Base-by-base conservation (phyloP, 495 filamentous ascomycete genomes). In the Penicillium turbatum region DNA sequence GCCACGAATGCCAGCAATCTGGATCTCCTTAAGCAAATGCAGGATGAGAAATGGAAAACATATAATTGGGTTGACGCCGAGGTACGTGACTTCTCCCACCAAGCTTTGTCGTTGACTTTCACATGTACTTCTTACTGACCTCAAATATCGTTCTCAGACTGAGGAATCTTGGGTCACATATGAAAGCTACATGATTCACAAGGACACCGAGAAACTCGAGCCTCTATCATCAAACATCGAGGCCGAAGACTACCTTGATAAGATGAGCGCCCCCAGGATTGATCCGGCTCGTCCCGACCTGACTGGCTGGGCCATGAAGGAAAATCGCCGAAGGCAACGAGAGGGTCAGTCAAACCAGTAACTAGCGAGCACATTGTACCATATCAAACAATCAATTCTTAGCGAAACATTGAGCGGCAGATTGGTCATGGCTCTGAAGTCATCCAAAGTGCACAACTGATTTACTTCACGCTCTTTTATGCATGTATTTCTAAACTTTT, bases 1-100 rank as follows among this genome's bases (percentile, higher is more conserved):
- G 54, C 68, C 5, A 60, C 69, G 15, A 72, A 74, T 31, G 73
- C 70, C 16, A 76, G 75, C 6, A 84, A 82, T 51, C 65, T 79
- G 32, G 75, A 82, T 40, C 68, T 83, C 0, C 64, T 86, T 48
- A 76, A 79, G 53, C 71, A 72, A 29, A 83, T 83, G 57, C 82
- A 87, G 58, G 82, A 86, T 47, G 87, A 91, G 56, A 72, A 75
- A 52, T 91, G 87, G 87, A 78, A 73, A 47, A 68, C 68, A 27
- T 71, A 86, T 56, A 71, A 78, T 30, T 90, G 86, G 76, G 61
- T 84, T 41, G 87, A 90, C 63, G 84, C 87, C 44, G 83, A 88
- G 64, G 82, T 84, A 65, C 55, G 72, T 54, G 29, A 41, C 15
- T 11, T 35, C 12, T 11, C 19, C 9, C 27, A 26, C 24, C 9